Evolutionary conservation across 495 filamentous ascomycete genomes (phyloP), one percentile per base, ranked within the genome.

Genomic region (Cercophora scortea): DNA sequence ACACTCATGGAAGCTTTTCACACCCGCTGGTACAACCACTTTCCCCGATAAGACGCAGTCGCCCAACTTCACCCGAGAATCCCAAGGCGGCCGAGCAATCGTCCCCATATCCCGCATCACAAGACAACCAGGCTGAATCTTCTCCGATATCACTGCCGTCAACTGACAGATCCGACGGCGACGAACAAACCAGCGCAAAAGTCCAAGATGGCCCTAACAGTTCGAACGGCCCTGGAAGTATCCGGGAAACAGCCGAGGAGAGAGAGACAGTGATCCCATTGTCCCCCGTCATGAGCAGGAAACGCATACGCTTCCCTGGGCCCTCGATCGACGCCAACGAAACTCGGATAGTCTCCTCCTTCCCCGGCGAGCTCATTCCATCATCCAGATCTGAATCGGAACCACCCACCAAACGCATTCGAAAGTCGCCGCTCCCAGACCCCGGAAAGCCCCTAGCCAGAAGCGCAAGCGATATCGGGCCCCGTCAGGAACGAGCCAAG

Each of bases 401-500:
- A 35, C 71, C 73, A 12, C 60, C 62, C 0, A 58, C 51, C 16
- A 70, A 72, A 47, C 58, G 60, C 12, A 54, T 13, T 38, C 36
- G 10, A 13, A 38, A 38, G 13, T 8, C 36, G 8, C 36, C 36
- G 8, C 36, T 13, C 3, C 10, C 36, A 38, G 36, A 38, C 36
- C 45, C 45, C 15, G 49, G 56, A 33, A 41, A 61, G 17, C 41
- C 50, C 33, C 36, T 63, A 43, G 10, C 36, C 43, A 44, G 64
- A 53, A 67, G 61, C 65, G 39, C 63, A 1, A 74, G 72, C 46
- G 73, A 77, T 47, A 60, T 69, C 17, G 67, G 64, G 0, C 67
- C 70, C n/a, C 57, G 44, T 0, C 52, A 44, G 46, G 52, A 55
- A 8, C 18, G n/a, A 3, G 11, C 50, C 13, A 53, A 40, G 32